Conservation (phyloP, 495 filamentous ascomycete species). For the Penicillium ucsense region DNA sequence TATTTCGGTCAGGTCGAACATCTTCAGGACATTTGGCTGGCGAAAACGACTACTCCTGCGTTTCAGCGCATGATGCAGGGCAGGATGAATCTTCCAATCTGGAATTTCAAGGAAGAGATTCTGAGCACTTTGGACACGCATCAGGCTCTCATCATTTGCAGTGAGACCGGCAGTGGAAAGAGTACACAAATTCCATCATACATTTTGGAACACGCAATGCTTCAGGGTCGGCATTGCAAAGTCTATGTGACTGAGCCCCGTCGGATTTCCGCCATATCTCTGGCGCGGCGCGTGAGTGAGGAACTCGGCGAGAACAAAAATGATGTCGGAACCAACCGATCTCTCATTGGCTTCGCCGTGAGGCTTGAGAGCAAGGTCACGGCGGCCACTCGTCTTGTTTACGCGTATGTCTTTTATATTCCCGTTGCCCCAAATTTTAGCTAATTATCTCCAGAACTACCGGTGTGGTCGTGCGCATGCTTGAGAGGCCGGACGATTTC, state of each 20-base stretch:
- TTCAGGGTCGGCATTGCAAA: conserved; percentile 70
- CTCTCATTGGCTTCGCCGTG: conserved; percentile 89
- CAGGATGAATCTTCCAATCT: conserved; percentile 77
- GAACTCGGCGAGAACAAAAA: conserved; percentile 78
- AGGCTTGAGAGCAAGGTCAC: conserved; percentile 80
- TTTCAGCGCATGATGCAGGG: conserved; percentile 42
- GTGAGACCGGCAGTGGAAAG: conserved; percentile 95
- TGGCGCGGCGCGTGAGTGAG: conserved; percentile 85
- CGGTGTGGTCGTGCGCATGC: conserved; percentile 94
- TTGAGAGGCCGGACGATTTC: conserved; percentile 77
- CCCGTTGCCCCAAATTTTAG: background rate
- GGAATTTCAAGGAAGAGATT: conserved; percentile 69
- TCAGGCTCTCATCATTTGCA: conserved; percentile 83
- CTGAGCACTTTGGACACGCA: conserved; percentile 61
- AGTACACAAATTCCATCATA: conserved; percentile 93
- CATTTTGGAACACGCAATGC: conserved; percentile 79
- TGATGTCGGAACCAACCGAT: conserved; percentile 72
- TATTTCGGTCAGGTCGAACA: conserved; percentile 33
- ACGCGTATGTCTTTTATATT: conserved; percentile 44
- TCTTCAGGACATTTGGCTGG: conserved; percentile 57
- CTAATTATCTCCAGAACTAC: conserved; percentile 34
- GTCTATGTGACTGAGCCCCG: conserved; percentile 95
- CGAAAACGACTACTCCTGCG: conserved; percentile 50
- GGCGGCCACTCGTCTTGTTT: conserved; percentile 71
- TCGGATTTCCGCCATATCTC: conserved; percentile 88